A percentile compares a stretch with the other conserved stretches of the same genome.
phyloP scores from a whole-genome alignment of 2,329 filamentous ascomycete genomes.

The Blumeria hordei region DNA sequence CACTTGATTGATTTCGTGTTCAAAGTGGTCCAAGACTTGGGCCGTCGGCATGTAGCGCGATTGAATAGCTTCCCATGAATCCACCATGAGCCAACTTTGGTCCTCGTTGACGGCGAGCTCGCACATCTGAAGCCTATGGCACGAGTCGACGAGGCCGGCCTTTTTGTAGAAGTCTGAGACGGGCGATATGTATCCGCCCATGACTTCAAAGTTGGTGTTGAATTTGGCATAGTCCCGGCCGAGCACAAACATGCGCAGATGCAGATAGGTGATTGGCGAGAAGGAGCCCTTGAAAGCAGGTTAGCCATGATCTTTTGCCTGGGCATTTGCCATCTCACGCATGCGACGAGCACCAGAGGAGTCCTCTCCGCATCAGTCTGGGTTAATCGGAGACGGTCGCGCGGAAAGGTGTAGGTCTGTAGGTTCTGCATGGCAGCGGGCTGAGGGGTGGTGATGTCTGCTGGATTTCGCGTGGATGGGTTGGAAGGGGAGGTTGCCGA shows the following conservation, averaged over 20 bases:
- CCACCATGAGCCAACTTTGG: slow-evolving; percentile 62
- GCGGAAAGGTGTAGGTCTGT: slow-evolving; percentile 30
- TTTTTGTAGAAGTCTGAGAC: slow-evolving; percentile 43
- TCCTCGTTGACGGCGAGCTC: slow-evolving; percentile 41
- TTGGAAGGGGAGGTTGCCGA: too few relatives aligned
- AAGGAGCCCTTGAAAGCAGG: slow-evolving; percentile 24
- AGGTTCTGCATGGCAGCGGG: too few relatives aligned
- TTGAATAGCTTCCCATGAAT: slow-evolving; percentile 73
- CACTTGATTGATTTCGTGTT: slow-evolving; percentile 66
- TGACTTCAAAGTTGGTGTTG: slow-evolving; percentile 56
- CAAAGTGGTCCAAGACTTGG: slow-evolving; percentile 72
- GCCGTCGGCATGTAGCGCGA: slow-evolving; percentile 73
- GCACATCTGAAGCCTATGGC: slow-evolving; percentile 67
- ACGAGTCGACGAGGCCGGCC: slow-evolving; percentile 47
- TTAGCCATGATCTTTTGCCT: background rate
- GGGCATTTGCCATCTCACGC: slow-evolving; percentile 10
- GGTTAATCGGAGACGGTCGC: slow-evolving; percentile 29
- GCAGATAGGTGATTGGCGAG: slow-evolving; percentile 51
- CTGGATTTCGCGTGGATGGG: too few relatives aligned
- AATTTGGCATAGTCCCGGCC: slow-evolving; percentile 51
- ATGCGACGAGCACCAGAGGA: slow-evolving; percentile 43
- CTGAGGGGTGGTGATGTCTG: too few relatives aligned
- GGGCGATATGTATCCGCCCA: slow-evolving; percentile 70
- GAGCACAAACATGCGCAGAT: slow-evolving; percentile 76
- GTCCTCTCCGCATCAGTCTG: slow-evolving; percentile 30